A percentile compares a stretch with the other conserved stretches of the same genome.
Conservation (phyloP, 2,329 filamentous ascomycete species). For the Annulohypoxylon truncatum region DNA sequence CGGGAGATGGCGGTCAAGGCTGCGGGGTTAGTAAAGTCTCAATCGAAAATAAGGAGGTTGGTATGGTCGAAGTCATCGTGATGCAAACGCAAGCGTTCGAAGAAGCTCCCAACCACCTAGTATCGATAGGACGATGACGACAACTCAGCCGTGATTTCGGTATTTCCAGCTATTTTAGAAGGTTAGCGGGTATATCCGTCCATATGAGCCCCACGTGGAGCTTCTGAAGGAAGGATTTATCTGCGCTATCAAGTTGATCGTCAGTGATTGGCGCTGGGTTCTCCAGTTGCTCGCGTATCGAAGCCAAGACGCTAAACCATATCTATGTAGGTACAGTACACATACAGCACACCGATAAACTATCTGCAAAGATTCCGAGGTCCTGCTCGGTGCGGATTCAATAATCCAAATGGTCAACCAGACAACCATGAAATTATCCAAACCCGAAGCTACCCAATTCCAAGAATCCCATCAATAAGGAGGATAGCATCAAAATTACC, state of each 20-base stretch:
- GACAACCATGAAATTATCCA: slow-evolving; percentile 13
- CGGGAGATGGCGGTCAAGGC: background rate
- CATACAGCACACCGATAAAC: slow-evolving; percentile 13
- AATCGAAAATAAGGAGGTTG: slow-evolving; percentile 2
- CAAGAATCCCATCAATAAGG: background rate
- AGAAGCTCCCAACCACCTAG: slow-evolving; percentile 2
- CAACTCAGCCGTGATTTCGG: background rate
- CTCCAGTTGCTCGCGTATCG: slow-evolving; percentile 31
- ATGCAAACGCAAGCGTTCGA: background rate
- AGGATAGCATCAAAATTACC: background rate
- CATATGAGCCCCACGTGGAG: slow-evolving; percentile 25
- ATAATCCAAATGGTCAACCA: slow-evolving; percentile 1
- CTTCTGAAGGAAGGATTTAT: slow-evolving; percentile 20
- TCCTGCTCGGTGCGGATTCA: background rate
- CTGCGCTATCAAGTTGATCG: slow-evolving; percentile 20
- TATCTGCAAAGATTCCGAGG: background rate
- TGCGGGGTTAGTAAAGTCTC: background rate
- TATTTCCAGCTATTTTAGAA: slow-evolving; percentile 2
- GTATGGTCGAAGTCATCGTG: background rate
- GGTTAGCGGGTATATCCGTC: slow-evolving; percentile 30
- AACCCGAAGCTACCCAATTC: background rate
- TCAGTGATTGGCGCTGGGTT: slow-evolving; percentile 34
- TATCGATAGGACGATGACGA: slow-evolving; percentile 16
- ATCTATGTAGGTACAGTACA: too few relatives aligned
- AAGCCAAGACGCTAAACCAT: slow-evolving; percentile 24